A percentile compares a stretch with the other conserved stretches of the same genome.
Conservation (phyloP, 2,329 filamentous ascomycete species). For the Microsporum audouinii region DNA sequence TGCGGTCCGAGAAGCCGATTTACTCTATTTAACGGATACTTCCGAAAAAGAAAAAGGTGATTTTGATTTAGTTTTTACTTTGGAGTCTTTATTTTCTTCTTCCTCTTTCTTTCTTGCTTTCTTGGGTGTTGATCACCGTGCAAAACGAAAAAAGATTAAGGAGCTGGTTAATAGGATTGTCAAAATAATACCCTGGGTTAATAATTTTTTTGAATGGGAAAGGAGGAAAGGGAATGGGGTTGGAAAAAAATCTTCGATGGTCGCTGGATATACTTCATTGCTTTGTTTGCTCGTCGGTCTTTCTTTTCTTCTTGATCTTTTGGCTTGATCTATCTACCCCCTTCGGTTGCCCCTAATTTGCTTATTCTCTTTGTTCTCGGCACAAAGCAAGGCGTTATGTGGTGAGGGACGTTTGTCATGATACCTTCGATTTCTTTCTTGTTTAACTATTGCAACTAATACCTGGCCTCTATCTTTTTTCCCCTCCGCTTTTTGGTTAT, state of each 20-base stretch:
- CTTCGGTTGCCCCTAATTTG: background rate
- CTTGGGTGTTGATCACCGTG: background rate
- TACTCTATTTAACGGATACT: slow-evolving; percentile 1
- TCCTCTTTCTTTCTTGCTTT: background rate
- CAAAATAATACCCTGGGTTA: slow-evolving; percentile 2
- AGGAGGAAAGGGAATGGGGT: background rate
- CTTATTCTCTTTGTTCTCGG: background rate
- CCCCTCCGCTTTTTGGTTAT: too few relatives aligned
- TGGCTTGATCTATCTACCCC: background rate
- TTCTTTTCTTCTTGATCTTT: background rate
- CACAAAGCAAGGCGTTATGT: background rate
- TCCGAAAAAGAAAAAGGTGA: too few relatives aligned
- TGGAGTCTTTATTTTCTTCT: background rate
- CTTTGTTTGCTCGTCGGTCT: background rate
- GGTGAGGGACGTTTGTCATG: background rate
- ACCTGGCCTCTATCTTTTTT: background rate
- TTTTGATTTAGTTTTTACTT: background rate
- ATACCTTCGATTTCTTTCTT: background rate
- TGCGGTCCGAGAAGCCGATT: background rate
- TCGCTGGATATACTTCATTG: background rate
- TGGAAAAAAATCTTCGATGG: background rate
- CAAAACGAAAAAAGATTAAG: background rate
- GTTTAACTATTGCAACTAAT: background rate
- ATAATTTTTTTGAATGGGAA: background rate
- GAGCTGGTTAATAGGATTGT: background rate